Conservation (phyloP, 371 early-diverging fungal species). For the Mucor velutinosus region DNA sequence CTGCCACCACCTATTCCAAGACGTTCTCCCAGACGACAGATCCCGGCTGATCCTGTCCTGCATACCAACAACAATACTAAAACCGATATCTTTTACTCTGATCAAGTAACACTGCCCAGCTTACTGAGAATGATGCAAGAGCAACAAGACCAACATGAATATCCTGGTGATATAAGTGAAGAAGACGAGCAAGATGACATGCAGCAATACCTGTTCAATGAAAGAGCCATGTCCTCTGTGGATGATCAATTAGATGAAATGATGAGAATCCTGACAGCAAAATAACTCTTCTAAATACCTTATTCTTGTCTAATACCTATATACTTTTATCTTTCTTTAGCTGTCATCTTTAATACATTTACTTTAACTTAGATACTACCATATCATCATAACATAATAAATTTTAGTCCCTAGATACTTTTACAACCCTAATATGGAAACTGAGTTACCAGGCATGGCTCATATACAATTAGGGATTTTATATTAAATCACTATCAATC, state of each 20-base stretch:
- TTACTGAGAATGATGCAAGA: constrained; percentile 42
- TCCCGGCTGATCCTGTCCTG: not conserved
- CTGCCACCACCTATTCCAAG: constrained; percentile 44
- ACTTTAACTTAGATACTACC: no score
- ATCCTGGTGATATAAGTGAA: constrained; percentile 20
- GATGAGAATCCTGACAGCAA: constrained; percentile 27
- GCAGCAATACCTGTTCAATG: not conserved
- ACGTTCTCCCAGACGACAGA: constrained; percentile 39
- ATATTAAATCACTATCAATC: no score
- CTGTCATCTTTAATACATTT: no score
- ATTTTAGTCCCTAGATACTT: no score
- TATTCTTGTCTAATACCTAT: not conserved
- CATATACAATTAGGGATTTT: no score
- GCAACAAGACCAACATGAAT: not conserved
- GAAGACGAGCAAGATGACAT: not conserved
- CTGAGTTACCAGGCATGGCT: no score
- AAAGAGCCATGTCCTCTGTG: constrained; percentile 20
- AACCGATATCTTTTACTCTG: constrained; percentile 46
- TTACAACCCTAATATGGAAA: no score
- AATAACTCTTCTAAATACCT: not conserved
- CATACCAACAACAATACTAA: constrained; percentile 8
- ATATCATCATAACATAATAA: no score
- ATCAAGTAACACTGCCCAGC: constrained; percentile 35
- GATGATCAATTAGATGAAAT: constrained; percentile 46
- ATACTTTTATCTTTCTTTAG: no score